Evolutionary conservation across 148 eudicot species (phyloP).

Genomic region (Heliamphora exappendiculata): DNA sequence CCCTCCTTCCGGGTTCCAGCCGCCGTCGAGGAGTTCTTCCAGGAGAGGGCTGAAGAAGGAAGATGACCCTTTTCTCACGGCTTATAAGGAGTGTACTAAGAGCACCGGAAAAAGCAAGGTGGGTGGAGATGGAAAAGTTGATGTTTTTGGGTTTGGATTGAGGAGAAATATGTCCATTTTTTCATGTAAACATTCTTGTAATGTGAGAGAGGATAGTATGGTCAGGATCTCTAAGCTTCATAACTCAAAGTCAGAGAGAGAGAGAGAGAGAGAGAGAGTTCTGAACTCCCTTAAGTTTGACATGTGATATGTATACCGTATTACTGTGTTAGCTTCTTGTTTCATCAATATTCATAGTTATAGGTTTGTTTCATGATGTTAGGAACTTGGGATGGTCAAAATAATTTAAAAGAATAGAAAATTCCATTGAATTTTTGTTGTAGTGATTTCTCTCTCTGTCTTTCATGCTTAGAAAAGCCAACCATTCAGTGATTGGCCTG

Average conservation of each 20-base stretch:
- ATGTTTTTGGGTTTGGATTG: not conserved
- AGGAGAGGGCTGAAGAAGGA: conserved; percentile 6
- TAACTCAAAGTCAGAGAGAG: not conserved
- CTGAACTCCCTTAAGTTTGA: not conserved
- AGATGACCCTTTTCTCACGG: conserved; percentile 34
- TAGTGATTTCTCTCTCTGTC: too few relatives aligned
- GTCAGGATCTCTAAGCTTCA: conserved; percentile 5
- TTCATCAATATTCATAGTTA: not conserved
- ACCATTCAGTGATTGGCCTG: too few relatives aligned
- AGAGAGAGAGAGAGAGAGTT: not conserved
- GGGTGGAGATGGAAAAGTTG: not conserved
- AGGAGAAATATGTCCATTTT: not conserved
- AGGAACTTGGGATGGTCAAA: not conserved
- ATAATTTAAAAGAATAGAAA: not conserved
- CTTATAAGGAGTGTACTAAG: conserved; percentile 25
- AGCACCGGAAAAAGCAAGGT: not conserved
- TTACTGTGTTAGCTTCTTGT: not conserved
- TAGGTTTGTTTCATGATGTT: not conserved
- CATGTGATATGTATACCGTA: not conserved
- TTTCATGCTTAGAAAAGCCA: too few relatives aligned
- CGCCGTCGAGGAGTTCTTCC: conserved; percentile 9
- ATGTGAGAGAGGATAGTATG: conserved; percentile 3
- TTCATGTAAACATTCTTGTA: conserved; percentile 12
- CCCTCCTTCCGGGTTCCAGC: conserved; percentile 14
- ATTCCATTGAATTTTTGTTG: too few relatives aligned